These are phyloP conservation scores for Pyrenopolyporus hunteri DNA, from an alignment of 495 filamentous ascomycete species.

Conservation along the genomic window DNA sequence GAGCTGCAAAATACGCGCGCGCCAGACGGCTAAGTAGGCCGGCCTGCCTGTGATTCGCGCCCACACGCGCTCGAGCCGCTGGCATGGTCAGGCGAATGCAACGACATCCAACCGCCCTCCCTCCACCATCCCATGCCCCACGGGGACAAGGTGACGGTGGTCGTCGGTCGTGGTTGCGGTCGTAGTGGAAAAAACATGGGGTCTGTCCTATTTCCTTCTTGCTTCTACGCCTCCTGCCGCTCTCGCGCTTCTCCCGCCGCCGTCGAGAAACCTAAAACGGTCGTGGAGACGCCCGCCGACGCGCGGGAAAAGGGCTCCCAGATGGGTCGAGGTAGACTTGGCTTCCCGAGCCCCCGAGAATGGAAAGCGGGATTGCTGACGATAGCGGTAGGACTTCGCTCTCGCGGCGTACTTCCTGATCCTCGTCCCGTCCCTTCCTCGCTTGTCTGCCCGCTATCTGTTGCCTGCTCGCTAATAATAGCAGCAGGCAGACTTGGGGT, in stretches of 20 bases:
- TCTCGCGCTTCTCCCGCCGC: too few species aligned
- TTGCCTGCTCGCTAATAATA: neutral
- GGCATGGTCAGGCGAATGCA: slow-evolving; percentile 17
- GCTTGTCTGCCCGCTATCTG: neutral
- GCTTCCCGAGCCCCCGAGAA: too few species aligned
- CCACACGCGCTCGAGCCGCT: slow-evolving; percentile 37
- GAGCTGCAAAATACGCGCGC: slow-evolving; percentile 42
- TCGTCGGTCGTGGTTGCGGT: too few species aligned
- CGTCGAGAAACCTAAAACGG: too few species aligned
- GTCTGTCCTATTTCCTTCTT: too few species aligned
- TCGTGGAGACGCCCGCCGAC: neutral
- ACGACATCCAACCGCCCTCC: slow-evolving; percentile 17
- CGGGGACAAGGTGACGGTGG: neutral
- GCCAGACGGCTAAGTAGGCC: slow-evolving; percentile 40
- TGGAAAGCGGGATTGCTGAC: neutral
- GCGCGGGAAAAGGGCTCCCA: too few species aligned
- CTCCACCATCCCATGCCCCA: neutral
- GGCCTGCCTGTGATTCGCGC: slow-evolving; percentile 36
- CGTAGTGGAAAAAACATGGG: too few species aligned
- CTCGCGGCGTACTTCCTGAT: neutral
- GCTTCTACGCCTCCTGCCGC: too few species aligned
- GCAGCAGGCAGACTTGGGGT: neutral
- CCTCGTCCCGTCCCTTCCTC: too few species aligned
- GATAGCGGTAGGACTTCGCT: neutral
- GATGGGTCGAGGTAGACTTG: too few species aligned